Base-by-base conservation (phyloP, 345 rosid species). In the Aethionema arabicum region DNA sequence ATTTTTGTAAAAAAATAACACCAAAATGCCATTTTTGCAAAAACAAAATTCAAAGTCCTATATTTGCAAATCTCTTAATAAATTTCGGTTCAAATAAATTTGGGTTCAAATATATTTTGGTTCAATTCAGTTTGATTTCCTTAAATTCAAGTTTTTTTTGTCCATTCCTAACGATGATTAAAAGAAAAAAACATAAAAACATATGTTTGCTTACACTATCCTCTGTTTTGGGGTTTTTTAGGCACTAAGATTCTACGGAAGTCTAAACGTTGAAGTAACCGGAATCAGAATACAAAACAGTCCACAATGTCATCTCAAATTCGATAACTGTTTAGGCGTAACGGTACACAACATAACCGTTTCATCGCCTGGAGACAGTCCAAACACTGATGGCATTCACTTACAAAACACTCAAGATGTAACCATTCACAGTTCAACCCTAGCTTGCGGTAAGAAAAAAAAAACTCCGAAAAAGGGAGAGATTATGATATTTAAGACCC, bases 221-320 rank as follows among this genome's bases (percentile, higher is more conserved):
- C 4, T 69, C 39, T 68, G 70, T 36, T 43, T 32, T 66, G 11
- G 66, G 50, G 59, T 64, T 58, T 65, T 39, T 32, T 77, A 93
- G 99, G 99, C 99, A 52, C 73, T 95, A 40, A 71, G 99, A 75
- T 90, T 95, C 75, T 95, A 79, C 11, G 99, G 99, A 65, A 95
- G 99, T 66, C 65, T 77, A 46, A 87, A 83, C 52, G 89, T 78
- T 50, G 83, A 91, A 5, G 96, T 95, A 70, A 76, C 85, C 4
- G 98, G 99, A 45, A 90, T 95, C 61, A 90, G 77, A 49, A 88
- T 95, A 60, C 95, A 80, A 66, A 90, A 88, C 85, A 95, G 99
- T 70, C 99, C 96, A 9, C 99, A 85, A 41, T 90, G 92, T 80
- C 99, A 95, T 69, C 97, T 95, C 75, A 90, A 95, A 76, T 95